A percentile compares a stretch with the other conserved stretches of the same genome.
These are phyloP conservation scores for Tetrapisispora iriomotensis DNA, from an alignment of 805 yeast genomes.

Conservation along the genomic window DNA sequence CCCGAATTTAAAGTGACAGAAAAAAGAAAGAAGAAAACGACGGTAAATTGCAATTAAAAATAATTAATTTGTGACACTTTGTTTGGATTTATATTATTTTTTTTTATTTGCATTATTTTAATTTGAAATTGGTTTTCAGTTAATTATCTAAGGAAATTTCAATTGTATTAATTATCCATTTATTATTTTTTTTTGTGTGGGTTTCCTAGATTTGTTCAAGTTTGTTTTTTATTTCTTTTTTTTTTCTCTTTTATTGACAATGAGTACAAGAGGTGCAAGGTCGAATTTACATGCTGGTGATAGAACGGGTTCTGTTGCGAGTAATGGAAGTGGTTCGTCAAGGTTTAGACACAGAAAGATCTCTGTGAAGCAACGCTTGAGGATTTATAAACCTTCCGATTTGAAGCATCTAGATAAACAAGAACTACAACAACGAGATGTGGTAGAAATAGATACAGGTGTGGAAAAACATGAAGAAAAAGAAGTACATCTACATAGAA, in stretches of 20 bases:
- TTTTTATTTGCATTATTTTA: too few relatives aligned
- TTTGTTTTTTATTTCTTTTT: too few relatives aligned
- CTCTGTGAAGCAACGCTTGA: conserved; percentile 79
- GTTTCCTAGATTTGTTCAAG: too few relatives aligned
- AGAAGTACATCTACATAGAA: conserved; percentile 90
- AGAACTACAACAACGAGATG: conserved; percentile 57
- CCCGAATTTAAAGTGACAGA: too few relatives aligned
- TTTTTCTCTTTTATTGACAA: not conserved
- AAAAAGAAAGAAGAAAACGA: too few relatives aligned
- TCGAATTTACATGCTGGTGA: not conserved
- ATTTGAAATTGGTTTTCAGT: too few relatives aligned
- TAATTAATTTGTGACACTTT: too few relatives aligned
- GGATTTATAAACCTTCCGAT: conserved; percentile 67
- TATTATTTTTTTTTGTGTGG: too few relatives aligned
- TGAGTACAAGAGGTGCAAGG: conserved; percentile 2
- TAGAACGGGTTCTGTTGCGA: not conserved
- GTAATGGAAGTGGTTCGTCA: conserved; percentile 20
- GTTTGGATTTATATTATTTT: too few relatives aligned
- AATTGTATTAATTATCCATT: too few relatives aligned
- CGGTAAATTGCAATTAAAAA: too few relatives aligned
- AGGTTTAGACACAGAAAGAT: conserved; percentile 92
- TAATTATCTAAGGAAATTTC: too few relatives aligned
- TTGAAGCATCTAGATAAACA: conserved; percentile 65
- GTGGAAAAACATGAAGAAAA: conserved; percentile 97
- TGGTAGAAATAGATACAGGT: conserved; percentile 89